phyloP scores from a whole-genome alignment of 305 asterid genomes.

The Fraxinus velutina region DNA sequence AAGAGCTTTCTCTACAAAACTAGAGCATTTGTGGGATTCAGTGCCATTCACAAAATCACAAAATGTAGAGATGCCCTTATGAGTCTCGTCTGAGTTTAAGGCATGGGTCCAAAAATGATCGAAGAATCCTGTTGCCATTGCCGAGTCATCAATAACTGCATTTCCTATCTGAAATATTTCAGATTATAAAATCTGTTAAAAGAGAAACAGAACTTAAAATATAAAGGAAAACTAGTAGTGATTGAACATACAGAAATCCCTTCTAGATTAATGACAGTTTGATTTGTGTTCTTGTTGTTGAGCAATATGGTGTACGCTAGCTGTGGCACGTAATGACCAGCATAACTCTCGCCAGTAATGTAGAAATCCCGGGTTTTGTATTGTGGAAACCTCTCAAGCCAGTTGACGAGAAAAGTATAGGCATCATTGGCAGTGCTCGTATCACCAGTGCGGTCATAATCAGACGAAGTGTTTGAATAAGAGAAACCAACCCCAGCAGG shows the following conservation, averaged over 20 bases:
- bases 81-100: slow-evolving; percentile 39
- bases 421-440: slow-evolving; percentile 39
- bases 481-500: slow-evolving; percentile 61
- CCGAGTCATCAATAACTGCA: slow-evolving; percentile 26
- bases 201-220: neutral
- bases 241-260: slow-evolving; percentile 45
- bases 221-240: neutral
- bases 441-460: slow-evolving; percentile 40
- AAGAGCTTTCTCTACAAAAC: neutral
- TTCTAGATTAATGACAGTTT: slow-evolving; percentile 43
- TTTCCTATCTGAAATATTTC: slow-evolving; percentile 35
- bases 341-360: slow-evolving; percentile 53
- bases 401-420: slow-evolving; percentile 41
- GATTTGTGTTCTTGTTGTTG: slow-evolving; percentile 30
- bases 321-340: slow-evolving; percentile 55
- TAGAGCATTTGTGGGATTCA: neutral
- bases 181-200: neutral
- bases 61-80: slow-evolving; percentile 15
- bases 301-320: slow-evolving; percentile 38
- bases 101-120: slow-evolving; percentile 41
- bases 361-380: slow-evolving; percentile 46
- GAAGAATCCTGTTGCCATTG: slow-evolving; percentile 13
- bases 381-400: slow-evolving; percentile 55
- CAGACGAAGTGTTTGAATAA: slow-evolving; percentile 43
- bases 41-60: slow-evolving; percentile 19